These are phyloP conservation scores for Sphagnum magellanicum DNA, from an alignment of 228 moss, liverwort and hornwort genomes.

Conservation along the genomic window DNA sequence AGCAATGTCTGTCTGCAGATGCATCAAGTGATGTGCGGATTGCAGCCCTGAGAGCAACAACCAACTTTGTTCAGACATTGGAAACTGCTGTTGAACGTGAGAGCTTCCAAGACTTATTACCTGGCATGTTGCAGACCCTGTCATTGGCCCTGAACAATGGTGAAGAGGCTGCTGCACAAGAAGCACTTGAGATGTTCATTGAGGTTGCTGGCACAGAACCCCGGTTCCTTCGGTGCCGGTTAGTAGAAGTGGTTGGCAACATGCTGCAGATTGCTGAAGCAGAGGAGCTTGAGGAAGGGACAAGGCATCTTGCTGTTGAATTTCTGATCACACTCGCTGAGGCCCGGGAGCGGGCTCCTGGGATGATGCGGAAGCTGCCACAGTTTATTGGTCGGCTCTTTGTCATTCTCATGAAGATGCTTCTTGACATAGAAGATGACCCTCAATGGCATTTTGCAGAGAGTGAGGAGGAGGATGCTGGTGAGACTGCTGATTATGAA, in stretches of 20 bases:
- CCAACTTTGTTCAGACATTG: constrained; percentile 85
- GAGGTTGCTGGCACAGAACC: constrained; percentile 96
- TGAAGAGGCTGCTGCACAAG: constrained; percentile 91
- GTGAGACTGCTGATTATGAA: constrained; percentile 93
- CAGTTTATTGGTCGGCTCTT: constrained; percentile 66
- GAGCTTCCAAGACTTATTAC: constrained; percentile 90
- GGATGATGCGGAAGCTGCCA: constrained; percentile 81
- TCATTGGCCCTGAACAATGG: constrained; percentile 85
- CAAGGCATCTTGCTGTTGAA: constrained; percentile 88
- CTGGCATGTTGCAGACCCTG: constrained; percentile 92
- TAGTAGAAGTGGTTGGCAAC: constrained; percentile 86
- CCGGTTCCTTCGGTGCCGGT: constrained; percentile 83
- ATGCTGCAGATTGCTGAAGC: constrained; percentile 98
- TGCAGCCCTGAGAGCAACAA: constrained; percentile 86
- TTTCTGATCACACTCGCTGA: constrained; percentile 90
- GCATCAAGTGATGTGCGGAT: constrained; percentile 91
- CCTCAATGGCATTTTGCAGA: constrained; percentile 85
- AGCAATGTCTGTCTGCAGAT: constrained; percentile 73
- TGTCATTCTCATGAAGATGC: constrained; percentile 83
- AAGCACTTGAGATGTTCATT: constrained; percentile 96
- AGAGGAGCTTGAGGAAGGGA: constrained; percentile 86
- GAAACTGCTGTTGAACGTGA: constrained; percentile 90
- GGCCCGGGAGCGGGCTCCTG: constrained; percentile 92
- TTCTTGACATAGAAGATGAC: constrained; percentile 89
- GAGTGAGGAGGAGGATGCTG: constrained; percentile 82